Conservation (phyloP, 2,329 filamentous ascomycete species). For the Blastomyces parvus region DNA sequence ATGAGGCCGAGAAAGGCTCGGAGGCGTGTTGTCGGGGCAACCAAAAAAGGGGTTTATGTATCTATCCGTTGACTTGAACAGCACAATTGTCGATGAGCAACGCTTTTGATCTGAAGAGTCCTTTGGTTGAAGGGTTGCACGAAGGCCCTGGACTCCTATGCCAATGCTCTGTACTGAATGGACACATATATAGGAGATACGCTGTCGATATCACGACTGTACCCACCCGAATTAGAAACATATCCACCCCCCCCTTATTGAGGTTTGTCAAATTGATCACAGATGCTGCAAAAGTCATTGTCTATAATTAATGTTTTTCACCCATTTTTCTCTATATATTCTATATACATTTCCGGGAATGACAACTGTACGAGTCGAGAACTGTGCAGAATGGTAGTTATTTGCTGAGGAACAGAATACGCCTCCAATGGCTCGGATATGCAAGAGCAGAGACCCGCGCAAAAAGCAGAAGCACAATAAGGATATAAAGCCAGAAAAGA, state of each 20-base stretch:
- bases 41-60: not conserved
- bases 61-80: not conserved
- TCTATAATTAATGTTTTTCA: not conserved
- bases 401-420: not conserved
- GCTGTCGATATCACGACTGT: too few relatives aligned
- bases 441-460: not conserved
- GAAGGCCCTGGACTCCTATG: not conserved
- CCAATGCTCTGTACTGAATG: too few relatives aligned
- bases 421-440: not conserved
- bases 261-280: not conserved
- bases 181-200: not conserved
- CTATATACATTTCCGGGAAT: not conserved
- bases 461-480: not conserved
- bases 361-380: not conserved
- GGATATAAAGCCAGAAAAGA: not conserved
- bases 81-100: not conserved
- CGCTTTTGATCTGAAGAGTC: not conserved
- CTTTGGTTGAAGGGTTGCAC: not conserved
- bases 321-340: not conserved
- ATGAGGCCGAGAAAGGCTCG: not conserved
- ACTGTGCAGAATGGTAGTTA: not conserved
- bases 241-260: not conserved
- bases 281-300: not conserved
- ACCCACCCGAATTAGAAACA: not conserved
- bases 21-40: constrained; percentile 6